These are phyloP conservation scores for Cylindrotheca fusiformis DNA, from an alignment of 108 stramenopile species.

Conservation along the genomic window DNA sequence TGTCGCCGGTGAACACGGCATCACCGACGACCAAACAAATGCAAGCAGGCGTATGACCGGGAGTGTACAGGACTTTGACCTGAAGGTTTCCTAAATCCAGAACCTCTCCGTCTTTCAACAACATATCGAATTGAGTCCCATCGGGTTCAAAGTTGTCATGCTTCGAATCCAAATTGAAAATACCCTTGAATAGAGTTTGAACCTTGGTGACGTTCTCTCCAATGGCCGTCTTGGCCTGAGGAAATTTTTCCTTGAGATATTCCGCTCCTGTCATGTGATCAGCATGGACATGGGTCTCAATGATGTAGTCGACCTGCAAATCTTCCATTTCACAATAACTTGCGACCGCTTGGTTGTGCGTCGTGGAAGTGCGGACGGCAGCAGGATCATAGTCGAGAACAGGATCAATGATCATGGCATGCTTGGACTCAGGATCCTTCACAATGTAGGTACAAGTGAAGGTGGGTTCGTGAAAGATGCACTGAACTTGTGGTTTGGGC, in stretches of 20 bases:
- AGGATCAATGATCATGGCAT: conserved; percentile 23
- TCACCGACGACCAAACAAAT: conserved; percentile 15
- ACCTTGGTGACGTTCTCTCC: conserved; percentile 21
- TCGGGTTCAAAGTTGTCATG: conserved; percentile 17
- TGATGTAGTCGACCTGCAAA: conserved; percentile 13
- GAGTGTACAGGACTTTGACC: conserved; percentile 17
- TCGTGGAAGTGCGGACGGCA: conserved; percentile 3
- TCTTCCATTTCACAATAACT: conserved; percentile 7
- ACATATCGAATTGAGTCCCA: conserved; percentile 21
- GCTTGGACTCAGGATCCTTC: conserved; percentile 19
- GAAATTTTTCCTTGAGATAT: conserved; percentile 12
- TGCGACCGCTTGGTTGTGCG: conserved; percentile 19
- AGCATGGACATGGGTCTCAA: conserved; percentile 26
- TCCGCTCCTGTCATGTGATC: conserved; percentile 23
- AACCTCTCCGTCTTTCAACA: conserved; percentile 12
- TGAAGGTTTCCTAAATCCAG: conserved; percentile 2
- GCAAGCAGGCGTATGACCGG: conserved; percentile 22
- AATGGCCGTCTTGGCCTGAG: conserved; percentile 23
- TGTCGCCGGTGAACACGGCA: conserved; percentile 22
- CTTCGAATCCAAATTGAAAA: conserved; percentile 15
- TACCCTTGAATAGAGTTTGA: conserved; percentile 11
- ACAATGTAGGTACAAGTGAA: conserved; percentile 20
- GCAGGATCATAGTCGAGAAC: conserved; percentile 18
- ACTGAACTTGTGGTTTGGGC: conserved; percentile 4
- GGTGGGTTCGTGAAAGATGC: conserved; percentile 18